Percentiles rank a stretch among this genome's conserved stretches.
These are phyloP conservation scores for Linderniella brevidens DNA, from an alignment of 257 asterid genomes.

Conservation along the genomic window DNA sequence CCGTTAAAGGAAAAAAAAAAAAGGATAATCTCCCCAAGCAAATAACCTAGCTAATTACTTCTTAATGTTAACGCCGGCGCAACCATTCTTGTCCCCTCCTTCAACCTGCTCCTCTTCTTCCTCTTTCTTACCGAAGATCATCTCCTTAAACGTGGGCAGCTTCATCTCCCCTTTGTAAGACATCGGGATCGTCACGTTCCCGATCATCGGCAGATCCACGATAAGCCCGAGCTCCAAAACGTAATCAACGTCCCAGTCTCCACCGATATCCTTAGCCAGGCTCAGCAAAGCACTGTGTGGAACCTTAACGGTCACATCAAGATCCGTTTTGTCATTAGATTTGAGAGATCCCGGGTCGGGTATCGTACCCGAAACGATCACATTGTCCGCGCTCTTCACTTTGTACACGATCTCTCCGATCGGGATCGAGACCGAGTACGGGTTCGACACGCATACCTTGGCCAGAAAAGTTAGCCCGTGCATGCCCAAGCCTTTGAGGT, in stretches of 20 bases:
- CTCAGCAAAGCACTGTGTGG: conserved; percentile 51
- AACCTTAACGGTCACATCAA: conserved; percentile 54
- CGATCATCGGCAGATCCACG: conserved; percentile 52
- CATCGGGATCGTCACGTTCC: conserved; percentile 47
- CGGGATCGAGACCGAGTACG: conserved; percentile 51
- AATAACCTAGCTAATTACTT: too few species aligned
- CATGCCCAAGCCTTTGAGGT: conserved; percentile 34
- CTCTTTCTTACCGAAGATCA: conserved; percentile 14
- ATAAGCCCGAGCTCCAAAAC: conserved; percentile 32
- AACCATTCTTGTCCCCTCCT: neutral
- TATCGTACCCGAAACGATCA: conserved; percentile 36
- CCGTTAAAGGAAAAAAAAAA: too few species aligned
- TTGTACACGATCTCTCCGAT: conserved; percentile 48
- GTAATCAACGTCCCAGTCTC: conserved; percentile 79
- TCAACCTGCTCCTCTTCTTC: neutral
- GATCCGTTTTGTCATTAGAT: conserved; percentile 28
- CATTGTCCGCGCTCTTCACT: conserved; percentile 31
- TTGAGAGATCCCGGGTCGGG: conserved; percentile 74
- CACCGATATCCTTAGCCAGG: conserved; percentile 42
- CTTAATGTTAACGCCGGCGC: too few species aligned
- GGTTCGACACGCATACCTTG: conserved; percentile 44
- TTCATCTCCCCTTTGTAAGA: conserved; percentile 57
- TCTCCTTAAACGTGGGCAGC: conserved; percentile 49
- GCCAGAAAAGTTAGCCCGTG: conserved; percentile 43
- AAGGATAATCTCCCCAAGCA: too few species aligned